These are phyloP conservation scores for Rhodamnia argentea DNA, from an alignment of 345 rosid species.

Conservation along the genomic window DNA sequence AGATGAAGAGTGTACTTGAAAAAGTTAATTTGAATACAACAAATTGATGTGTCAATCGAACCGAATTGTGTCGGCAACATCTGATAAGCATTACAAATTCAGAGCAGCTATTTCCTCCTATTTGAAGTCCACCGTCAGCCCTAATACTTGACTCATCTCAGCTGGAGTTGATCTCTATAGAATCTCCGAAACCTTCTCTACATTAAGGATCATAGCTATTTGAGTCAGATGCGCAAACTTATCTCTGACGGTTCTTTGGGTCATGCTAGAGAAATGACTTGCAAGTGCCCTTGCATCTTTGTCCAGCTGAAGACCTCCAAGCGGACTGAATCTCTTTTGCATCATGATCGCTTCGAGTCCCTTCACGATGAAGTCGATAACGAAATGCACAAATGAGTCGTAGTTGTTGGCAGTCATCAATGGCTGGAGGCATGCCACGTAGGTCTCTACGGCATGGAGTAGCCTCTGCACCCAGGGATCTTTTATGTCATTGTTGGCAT, in stretches of 20 bases:
- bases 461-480: slow-evolving; percentile 99
- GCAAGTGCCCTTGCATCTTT: slow-evolving; percentile 81
- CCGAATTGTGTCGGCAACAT: not conserved
- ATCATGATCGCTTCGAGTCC: slow-evolving; percentile 96
- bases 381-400: slow-evolving; percentile 69
- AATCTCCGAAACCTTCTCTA: too few relatives aligned
- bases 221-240: slow-evolving; percentile 91
- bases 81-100: too few relatives aligned
- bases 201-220: slow-evolving; percentile 87
- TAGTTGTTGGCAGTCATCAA: slow-evolving; percentile 87
- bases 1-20: not conserved
- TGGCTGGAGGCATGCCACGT: slow-evolving; percentile 86
- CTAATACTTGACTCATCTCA: slow-evolving; percentile 82
- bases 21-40: not conserved
- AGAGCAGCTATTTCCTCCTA: slow-evolving; percentile 83
- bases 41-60: not conserved
- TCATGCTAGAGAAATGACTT: slow-evolving; percentile 91
- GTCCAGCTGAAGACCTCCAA: slow-evolving; percentile 98
- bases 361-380: slow-evolving; percentile 82
- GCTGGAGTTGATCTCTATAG: slow-evolving; percentile 98
- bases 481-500: slow-evolving; percentile 93
- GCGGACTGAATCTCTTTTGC: slow-evolving; percentile 98
- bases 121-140: slow-evolving; percentile 84
- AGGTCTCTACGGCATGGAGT: slow-evolving; percentile 78
- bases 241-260: slow-evolving; percentile 92